Evolutionary conservation across 148 eudicot species (phyloP).

Genomic region (Silene conica): DNA sequence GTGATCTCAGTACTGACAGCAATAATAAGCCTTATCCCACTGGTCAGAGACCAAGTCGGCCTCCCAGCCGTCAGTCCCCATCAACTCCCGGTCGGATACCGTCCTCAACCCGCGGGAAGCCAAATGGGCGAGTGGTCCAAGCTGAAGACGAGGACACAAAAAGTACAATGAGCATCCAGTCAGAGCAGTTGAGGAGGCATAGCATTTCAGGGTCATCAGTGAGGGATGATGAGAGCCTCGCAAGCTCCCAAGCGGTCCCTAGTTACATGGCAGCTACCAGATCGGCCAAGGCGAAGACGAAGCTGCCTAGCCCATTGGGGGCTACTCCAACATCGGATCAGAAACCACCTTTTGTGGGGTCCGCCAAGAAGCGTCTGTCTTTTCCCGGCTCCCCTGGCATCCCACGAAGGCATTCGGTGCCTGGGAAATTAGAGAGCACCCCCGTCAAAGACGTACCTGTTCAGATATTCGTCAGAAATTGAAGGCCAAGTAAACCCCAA

Average conservation of each 20-base stretch:
- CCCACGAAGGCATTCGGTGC: slow-evolving; percentile 56
- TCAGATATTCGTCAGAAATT: slow-evolving; percentile 16
- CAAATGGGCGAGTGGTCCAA: slow-evolving; percentile 20
- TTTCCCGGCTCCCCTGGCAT: slow-evolving; percentile 49
- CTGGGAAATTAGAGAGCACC: slow-evolving; percentile 40
- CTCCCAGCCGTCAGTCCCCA: slow-evolving; percentile 53
- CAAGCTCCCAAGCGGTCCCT: slow-evolving; percentile 47
- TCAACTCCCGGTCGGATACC: slow-evolving; percentile 36
- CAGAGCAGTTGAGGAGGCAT: slow-evolving; percentile 61
- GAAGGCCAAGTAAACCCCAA: not conserved
- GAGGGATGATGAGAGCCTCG: slow-evolving; percentile 74
- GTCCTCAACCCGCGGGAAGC: slow-evolving; percentile 32
- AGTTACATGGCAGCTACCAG: slow-evolving; percentile 58
- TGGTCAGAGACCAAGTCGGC: slow-evolving; percentile 35
- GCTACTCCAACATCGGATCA: slow-evolving; percentile 22
- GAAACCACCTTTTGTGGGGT: slow-evolving; percentile 35
- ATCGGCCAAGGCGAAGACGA: slow-evolving; percentile 48
- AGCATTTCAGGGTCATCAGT: slow-evolving; percentile 75
- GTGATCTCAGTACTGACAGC: slow-evolving; percentile 23
- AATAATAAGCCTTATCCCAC: slow-evolving; percentile 37
- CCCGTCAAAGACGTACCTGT: slow-evolving; percentile 29
- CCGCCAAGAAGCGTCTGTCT: slow-evolving; percentile 64
- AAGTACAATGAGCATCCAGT: slow-evolving; percentile 46
- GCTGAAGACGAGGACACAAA: slow-evolving; percentile 46
- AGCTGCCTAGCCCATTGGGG: slow-evolving; percentile 54